Percentiles rank a stretch among this genome's conserved stretches.
These are phyloP conservation scores for Phytophthora foliorum DNA, from an alignment of 352 stramenopile genomes.

Conservation along the genomic window DNA sequence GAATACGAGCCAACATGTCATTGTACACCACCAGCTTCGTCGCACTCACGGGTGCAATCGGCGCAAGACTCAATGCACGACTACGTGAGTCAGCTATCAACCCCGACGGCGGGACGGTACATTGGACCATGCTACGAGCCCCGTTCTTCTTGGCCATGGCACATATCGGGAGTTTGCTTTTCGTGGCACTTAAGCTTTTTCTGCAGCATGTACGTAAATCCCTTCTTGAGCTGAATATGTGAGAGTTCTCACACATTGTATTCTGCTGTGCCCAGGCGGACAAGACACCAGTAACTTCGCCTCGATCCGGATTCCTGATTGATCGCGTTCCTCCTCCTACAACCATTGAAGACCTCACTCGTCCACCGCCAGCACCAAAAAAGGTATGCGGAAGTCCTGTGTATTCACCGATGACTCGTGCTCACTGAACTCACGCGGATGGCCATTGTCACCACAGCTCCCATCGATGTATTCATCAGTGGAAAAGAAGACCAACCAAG, in stretches of 20 bases:
- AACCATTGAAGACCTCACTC: slow-evolving; percentile 51
- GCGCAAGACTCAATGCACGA: slow-evolving; percentile 76
- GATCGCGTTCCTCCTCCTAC: slow-evolving; percentile 14
- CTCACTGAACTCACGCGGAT: neutral
- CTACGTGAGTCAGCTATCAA: slow-evolving; percentile 81
- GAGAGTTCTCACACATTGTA: neutral
- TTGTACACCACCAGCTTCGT: slow-evolving; percentile 61
- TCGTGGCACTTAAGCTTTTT: slow-evolving; percentile 81
- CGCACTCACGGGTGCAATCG: slow-evolving; percentile 64
- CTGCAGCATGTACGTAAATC: slow-evolving; percentile 66
- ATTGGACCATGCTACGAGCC: slow-evolving; percentile 75
- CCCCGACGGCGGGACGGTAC: slow-evolving; percentile 75
- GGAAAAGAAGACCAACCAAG: slow-evolving; percentile 37
- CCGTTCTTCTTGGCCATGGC: slow-evolving; percentile 71
- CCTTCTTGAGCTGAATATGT: neutral
- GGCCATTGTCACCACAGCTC: slow-evolving; percentile 13
- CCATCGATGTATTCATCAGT: slow-evolving; percentile 17
- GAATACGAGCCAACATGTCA: slow-evolving; percentile 62
- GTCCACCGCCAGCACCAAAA: slow-evolving; percentile 40
- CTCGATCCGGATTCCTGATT: slow-evolving; percentile 9
- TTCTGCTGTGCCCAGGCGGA: slow-evolving; percentile 37
- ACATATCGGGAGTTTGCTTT: slow-evolving; percentile 69
- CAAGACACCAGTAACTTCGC: slow-evolving; percentile 17
- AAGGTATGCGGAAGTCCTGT: slow-evolving; percentile 23
- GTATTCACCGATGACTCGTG: neutral